Conservation (phyloP, 148 eudicot genomes). For the Fagopyrum esculentum region DNA sequence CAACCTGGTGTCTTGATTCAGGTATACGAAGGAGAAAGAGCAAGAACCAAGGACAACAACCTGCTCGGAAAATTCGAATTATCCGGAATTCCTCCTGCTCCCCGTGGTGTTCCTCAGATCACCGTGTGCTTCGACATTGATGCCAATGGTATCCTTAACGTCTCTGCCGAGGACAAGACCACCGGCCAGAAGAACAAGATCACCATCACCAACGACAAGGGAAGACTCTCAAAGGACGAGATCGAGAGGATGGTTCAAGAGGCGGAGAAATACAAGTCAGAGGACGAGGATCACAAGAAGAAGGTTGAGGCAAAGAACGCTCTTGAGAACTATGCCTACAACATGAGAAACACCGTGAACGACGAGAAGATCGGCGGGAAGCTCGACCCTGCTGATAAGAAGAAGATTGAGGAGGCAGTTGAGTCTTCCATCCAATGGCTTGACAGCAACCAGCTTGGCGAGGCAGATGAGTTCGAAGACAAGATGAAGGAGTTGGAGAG, state of each 20-base stretch:
- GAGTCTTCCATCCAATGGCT: slow-evolving; percentile 8
- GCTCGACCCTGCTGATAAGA: neutral
- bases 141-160: neutral
- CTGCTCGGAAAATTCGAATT: neutral
- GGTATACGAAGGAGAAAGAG: slow-evolving; percentile 10
- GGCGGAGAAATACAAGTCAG: slow-evolving; percentile 8
- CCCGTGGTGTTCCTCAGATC: neutral
- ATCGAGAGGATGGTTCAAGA: slow-evolving; percentile 12
- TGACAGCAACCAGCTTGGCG: slow-evolving; percentile 2
- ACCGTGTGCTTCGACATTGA: too few species aligned
- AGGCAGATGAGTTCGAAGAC: too few species aligned
- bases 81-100: neutral
- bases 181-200: slow-evolving; percentile 12
- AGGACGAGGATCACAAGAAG: slow-evolving; percentile 13
- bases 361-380: too few species aligned
- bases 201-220: slow-evolving; percentile 9
- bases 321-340: too few species aligned
- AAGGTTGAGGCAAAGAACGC: neutral
- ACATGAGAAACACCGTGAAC: too few species aligned
- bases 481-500: too few species aligned
- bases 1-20: slow-evolving; percentile 12
- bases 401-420: slow-evolving; percentile 8
- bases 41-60: slow-evolving; percentile 12
- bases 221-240: neutral
- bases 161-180: slow-evolving; percentile 11